Conservation (phyloP, 2,329 filamentous ascomycete species). For the Colletotrichum falcatum region DNA sequence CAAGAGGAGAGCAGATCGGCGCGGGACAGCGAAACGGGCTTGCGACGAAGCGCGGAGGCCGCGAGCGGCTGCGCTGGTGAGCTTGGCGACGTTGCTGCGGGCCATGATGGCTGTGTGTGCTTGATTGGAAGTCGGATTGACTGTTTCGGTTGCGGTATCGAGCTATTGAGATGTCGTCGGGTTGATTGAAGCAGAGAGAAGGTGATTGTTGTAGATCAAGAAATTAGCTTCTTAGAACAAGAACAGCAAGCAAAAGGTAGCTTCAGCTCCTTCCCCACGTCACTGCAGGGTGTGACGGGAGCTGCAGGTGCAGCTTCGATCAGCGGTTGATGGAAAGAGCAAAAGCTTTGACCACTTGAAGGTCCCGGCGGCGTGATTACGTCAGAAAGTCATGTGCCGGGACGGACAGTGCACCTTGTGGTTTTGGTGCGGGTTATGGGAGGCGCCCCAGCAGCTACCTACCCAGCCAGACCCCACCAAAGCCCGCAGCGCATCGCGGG, state of each 20-base stretch:
- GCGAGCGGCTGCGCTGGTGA: slow-evolving; percentile 53
- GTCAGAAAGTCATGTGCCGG: slow-evolving; percentile 41
- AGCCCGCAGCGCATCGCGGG: background rate
- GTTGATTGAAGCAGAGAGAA: background rate
- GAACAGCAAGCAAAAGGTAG: slow-evolving; percentile 17
- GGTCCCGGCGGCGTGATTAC: slow-evolving; percentile 19
- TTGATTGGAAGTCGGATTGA: background rate
- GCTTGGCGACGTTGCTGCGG: slow-evolving; percentile 50
- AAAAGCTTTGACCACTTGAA: background rate
- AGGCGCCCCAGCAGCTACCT: background rate
- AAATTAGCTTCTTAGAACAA: background rate
- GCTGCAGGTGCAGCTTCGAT: slow-evolving; percentile 11
- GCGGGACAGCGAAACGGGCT: slow-evolving; percentile 41
- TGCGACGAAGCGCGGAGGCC: slow-evolving; percentile 47
- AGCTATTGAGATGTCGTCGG: background rate
- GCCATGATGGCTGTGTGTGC: slow-evolving; percentile 45
- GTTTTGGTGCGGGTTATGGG: slow-evolving; percentile 6
- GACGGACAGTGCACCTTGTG: slow-evolving; percentile 18
- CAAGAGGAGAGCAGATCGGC: slow-evolving; percentile 18
- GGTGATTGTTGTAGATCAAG: slow-evolving; percentile 1
- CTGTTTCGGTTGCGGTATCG: background rate
- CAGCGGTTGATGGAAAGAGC: background rate
- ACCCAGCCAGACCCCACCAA: slow-evolving; percentile 29
- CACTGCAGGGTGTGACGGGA: slow-evolving; percentile 26
- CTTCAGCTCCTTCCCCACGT: slow-evolving; percentile 40